A percentile compares a stretch with the other conserved stretches of the same genome.
These are phyloP conservation scores for Melastoma malabathricum DNA, from an alignment of 345 rosid genomes.

Conservation along the genomic window DNA sequence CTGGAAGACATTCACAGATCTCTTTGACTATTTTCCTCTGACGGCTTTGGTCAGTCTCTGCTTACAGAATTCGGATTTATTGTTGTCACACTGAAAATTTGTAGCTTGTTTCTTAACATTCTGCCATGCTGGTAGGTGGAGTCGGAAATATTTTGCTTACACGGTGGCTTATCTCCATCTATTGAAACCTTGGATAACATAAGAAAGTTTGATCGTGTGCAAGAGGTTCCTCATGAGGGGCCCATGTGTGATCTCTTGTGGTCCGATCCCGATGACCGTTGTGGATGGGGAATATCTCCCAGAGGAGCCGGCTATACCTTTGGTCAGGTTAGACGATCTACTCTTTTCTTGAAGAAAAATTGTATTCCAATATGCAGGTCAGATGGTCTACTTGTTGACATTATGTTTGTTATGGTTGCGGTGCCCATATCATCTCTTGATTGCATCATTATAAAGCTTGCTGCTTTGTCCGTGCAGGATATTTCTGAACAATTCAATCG, in stretches of 20 bases:
- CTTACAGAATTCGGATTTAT: neutral
- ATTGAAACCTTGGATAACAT: constrained; percentile 87
- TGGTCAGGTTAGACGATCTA: constrained; percentile 51
- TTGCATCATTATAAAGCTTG: no score
- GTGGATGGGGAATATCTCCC: constrained; percentile 97
- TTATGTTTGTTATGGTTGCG: neutral
- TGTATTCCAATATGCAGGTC: constrained; percentile 31
- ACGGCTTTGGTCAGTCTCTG: constrained; percentile 81
- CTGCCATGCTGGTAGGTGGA: constrained; percentile 42
- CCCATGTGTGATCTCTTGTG: constrained; percentile 98
- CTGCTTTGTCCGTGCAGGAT: constrained; percentile 27
- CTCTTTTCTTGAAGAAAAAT: neutral
- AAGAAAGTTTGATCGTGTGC: constrained; percentile 84
- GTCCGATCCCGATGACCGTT: constrained; percentile 95
- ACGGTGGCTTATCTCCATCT: constrained; percentile 88
- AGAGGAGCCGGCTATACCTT: constrained; percentile 96
- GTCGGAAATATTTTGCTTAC: constrained; percentile 87
- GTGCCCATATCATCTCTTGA: no score
- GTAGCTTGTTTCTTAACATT: neutral
- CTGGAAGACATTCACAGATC: constrained; percentile 85
- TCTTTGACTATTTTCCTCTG: constrained; percentile 87
- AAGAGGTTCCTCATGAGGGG: constrained; percentile 98
- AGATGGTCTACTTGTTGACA: neutral
- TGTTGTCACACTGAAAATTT: neutral
- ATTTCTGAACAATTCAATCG: constrained; percentile 95